These are phyloP conservation scores for Petunia secreta DNA, from an alignment of 257 asterid species.

Conservation along the genomic window DNA sequence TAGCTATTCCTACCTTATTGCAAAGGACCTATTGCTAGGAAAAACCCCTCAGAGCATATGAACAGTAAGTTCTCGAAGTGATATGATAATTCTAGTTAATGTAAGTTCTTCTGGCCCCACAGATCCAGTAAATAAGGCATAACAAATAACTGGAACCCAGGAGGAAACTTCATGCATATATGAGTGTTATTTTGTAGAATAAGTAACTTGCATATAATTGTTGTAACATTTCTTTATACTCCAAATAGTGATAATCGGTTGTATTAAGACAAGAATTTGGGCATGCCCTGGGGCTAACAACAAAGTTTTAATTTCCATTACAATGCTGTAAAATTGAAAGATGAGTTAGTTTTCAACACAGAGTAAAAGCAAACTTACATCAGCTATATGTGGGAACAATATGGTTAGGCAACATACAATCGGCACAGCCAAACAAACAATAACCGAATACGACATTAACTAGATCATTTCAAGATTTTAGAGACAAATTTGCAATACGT, in stretches of 20 bases:
- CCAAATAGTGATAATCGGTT: not conserved
- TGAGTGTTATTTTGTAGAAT: not conserved
- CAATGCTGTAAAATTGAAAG: not conserved
- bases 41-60: not conserved
- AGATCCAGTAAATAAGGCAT: not conserved
- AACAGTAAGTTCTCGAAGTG: not conserved
- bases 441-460: not conserved
- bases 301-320: not conserved
- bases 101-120: not conserved
- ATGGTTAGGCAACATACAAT: not conserved
- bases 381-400: not conserved
- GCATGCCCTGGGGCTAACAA: not conserved
- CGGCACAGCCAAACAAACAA: not conserved
- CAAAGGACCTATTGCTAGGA: not conserved
- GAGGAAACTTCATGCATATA: not conserved
- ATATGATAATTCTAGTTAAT: not conserved
- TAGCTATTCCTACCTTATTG: not conserved
- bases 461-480: not conserved
- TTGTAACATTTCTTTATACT: not conserved
- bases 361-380: not conserved
- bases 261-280: not conserved
- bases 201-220: not conserved
- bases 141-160: not conserved
- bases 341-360: not conserved
- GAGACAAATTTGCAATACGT: not conserved